A percentile compares a stretch with the other conserved stretches of the same genome.
Conservation (phyloP, 768 basidiomycete species). For the Thelephora ganbajun region DNA sequence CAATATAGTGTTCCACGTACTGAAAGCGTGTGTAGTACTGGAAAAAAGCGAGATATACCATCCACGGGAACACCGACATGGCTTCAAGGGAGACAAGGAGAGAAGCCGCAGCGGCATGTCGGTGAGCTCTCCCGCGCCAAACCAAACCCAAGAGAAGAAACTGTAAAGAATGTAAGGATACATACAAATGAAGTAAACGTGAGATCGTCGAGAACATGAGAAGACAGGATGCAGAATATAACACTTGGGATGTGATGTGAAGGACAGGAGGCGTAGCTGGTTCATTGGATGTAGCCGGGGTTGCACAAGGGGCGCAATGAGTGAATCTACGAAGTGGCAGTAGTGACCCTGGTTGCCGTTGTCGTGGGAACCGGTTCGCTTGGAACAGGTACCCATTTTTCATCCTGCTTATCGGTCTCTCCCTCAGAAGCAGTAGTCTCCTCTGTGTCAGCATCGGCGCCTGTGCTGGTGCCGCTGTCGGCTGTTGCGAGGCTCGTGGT, state of each 20-base stretch:
- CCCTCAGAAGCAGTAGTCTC: conserved; percentile 66
- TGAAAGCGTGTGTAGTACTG: no score
- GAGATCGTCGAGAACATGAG: neutral
- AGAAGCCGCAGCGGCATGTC: no score
- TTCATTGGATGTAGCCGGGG: no score
- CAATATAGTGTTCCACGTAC: no score
- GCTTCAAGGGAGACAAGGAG: no score
- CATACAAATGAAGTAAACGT: neutral
- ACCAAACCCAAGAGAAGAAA: neutral
- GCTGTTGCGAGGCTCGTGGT: conserved; percentile 4
- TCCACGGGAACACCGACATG: no score
- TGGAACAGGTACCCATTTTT: conserved; percentile 4
- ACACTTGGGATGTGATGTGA: neutral
- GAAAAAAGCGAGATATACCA: neutral
- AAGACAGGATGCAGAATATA: neutral
- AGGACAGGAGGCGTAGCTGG: no score
- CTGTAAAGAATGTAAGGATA: neutral
- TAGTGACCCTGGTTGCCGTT: conserved; percentile 8
- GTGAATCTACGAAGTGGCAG: conserved; percentile 7
- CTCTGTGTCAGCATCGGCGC: conserved; percentile 61
- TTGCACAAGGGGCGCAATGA: no score
- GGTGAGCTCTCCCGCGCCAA: no score
- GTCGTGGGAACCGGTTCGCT: conserved; percentile 1
- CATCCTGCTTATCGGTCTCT: conserved; percentile 32
- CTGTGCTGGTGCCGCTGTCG: conserved; percentile 37